Base-by-base conservation (phyloP, 2,329 filamentous ascomycete genomes). In the Pseudocercospora fijiensis region DNA sequence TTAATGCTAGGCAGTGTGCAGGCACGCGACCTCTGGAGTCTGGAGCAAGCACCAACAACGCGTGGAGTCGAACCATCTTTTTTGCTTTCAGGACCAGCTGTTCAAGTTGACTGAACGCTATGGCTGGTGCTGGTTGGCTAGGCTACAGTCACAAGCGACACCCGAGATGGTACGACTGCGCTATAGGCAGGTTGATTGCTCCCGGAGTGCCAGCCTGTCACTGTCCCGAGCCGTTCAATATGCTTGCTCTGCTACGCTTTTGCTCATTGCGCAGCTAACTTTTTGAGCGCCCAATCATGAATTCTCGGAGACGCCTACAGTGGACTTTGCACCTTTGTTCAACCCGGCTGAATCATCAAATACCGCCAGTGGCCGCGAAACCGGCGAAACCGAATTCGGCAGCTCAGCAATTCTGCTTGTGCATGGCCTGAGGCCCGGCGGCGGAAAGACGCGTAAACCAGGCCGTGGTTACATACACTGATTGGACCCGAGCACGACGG, bases 1-100 rank as follows among this genome's bases (percentile, higher is more conserved):
- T 66, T 66, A 65, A 58, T 63, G 61, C 64, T 63, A 63, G 60
- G 58, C 41, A 10, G 51, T 53, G 33, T 22, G 20, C 43, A 63
- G 63, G 61, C 60, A 60, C 62, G 58, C 60, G 52, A 65, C 11
- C 43, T 20, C 43, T 45, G 43, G 43, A 45, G 43, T 45, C 43
- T 45, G 43, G 43, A 45, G 43, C 18, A n/a, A 45, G 45, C 63
- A 49, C 56, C 57, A 56, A 27, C 43, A 47, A 20, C 26, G 56
- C 61, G 57, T 57, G 51, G 57, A 57, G 49, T 60, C 57, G 56
- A 47, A 30, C 51, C 16, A 52, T 51, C 13, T n/a, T 20, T 37
- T 16, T 28, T 41, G 55, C 16, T 57, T 57, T 24, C 37, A 37
- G 30, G 30, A 37, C 30, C 26, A 57, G 27, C 24, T 41, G 33